Base-by-base conservation (phyloP, 495 filamentous ascomycete genomes). In the Aspergillus ostianus region DNA sequence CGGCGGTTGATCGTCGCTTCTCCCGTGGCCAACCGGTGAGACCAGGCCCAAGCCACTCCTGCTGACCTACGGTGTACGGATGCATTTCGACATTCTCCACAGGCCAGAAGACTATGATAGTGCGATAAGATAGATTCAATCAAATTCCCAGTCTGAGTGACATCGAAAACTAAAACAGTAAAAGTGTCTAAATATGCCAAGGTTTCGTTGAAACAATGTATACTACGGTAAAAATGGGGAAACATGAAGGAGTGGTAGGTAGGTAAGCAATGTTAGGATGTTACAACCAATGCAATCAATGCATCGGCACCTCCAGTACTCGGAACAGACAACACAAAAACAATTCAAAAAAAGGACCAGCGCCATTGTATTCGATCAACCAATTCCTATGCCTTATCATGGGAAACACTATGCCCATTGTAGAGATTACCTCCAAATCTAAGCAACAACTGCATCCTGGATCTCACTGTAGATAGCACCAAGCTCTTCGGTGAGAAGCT, bases 381-480 rank as follows among this genome's bases (percentile, higher is more conserved):
- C 56, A 64, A 73, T 73, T 64, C 71, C 67, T 55, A 56, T 62
- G 23, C 53, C 62, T 59, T 45, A 59, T 67, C 63, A 56, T 70
- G 47, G 66, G 69, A 59, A 60, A 48, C 21, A 53, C 30, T 29
- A 47, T 19, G 15, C 26, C 18, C 53, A 23, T 47, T 36, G 36
- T 41, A 41, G 36, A 41, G 36, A 41, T 41, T 13, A 17, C 46
- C 53, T 67, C 63, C 64, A 66, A 59, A 55, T 73, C 69, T 75
- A 77, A 64, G 67, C 72, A 55, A 67, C 61, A 53, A 78, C 64
- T 64, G 75, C 73, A 63, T 73, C 73, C 67, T 74, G 73, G 64
- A 78, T 72, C 68, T 78, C 68, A 65, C 75, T 78, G 75, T 78
- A 78, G 67, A 78, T 78, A 44, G 75, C 75, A 49, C 74, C 73